A percentile compares a stretch with the other conserved stretches of the same genome.
Evolutionary conservation across 2,329 filamentous ascomycete genomes (phyloP).

Genomic region (Diplocarpon rosae): DNA sequence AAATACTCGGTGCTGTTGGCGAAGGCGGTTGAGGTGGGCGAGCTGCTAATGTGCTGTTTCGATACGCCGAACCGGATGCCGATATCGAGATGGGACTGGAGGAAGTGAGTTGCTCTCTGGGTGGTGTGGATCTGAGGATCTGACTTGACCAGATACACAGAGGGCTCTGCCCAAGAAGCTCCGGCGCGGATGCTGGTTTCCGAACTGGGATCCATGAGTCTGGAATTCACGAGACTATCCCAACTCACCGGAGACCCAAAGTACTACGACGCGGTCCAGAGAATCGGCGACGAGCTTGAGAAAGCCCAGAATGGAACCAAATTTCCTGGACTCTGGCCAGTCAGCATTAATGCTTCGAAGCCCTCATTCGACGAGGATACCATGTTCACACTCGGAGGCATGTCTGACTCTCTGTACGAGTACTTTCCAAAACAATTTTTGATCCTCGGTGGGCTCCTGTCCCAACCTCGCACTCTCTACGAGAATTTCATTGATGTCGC

Average conservation of each 20-base stretch:
- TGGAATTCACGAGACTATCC: conserved; percentile 54
- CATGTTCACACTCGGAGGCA: conserved; percentile 43
- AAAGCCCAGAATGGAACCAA: conserved; percentile 40
- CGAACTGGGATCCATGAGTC: conserved; percentile 44
- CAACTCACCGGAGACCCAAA: conserved; percentile 51
- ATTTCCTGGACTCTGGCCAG: conserved; percentile 53
- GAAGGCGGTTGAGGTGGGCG: conserved; percentile 61
- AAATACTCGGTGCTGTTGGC: conserved; percentile 54
- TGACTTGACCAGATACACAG: conserved; percentile 29
- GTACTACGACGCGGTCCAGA: conserved; percentile 51
- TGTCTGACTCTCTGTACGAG: conserved; percentile 48
- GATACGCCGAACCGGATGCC: conserved; percentile 94
- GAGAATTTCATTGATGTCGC: conserved; percentile 35
- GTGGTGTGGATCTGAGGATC: conserved; percentile 25
- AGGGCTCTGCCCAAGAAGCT: conserved; percentile 49
- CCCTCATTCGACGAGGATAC: conserved; percentile 47
- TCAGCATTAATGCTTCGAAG: conserved; percentile 38
- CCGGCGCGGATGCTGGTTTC: conserved; percentile 42
- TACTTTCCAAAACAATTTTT: conserved; percentile 59
- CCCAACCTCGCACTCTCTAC: conserved; percentile 38
- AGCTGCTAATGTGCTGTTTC: conserved; percentile 61
- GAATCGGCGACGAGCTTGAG: conserved; percentile 45
- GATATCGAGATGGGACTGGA: conserved; percentile 34
- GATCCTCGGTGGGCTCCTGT: conserved; percentile 50
- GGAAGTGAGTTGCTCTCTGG: conserved; percentile 36